Base-by-base conservation (phyloP, 2,329 filamentous ascomycete species). In the Penicillium hordei region DNA sequence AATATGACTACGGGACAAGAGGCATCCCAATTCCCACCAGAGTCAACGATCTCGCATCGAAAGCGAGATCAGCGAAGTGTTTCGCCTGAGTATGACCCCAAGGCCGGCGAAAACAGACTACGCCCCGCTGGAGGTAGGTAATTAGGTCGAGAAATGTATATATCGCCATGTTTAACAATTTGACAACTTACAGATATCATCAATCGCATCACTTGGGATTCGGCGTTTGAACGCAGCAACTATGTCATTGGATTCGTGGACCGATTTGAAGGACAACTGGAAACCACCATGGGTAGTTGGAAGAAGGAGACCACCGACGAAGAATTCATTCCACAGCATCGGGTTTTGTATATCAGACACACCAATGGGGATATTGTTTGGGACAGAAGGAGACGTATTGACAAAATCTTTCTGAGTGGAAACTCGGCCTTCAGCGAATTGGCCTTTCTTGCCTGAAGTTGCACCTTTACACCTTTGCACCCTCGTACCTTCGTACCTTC, bases 301-400 rank as follows among this genome's bases (percentile, higher is more conserved):
- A 81, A 82, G 64, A 78, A 73, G 19, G 81, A 83, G 48, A 76
- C 78, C 33, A 83, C 82, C 10, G 70, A 84, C 29, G 81, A 84
- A 58, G 82, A 84, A 46, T 84, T 83, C 55, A 83, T 84, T 55
- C 82, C 82, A 3, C 77, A 80, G 61, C 81, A 84, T 69, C 76
- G 82, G 3, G 79, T 85, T 19, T 58, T 81, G 54, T 80, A 82
- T 59, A 79, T 83, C 61, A 74, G 74, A 59, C 71, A 67, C 33
- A 66, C 64, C 6, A 64, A 73, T 48, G 75, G 70, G 19, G 74
- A 76, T 25, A 63, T 78, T 34, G 75, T 84, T 2, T 85, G 82
- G 82, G 80, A 84, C 63, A 72, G 82, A 40, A 73, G 73, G 46
- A 71, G 63, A 67, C 76, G 78, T 61, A 73, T 78, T 46, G 80